These are phyloP conservation scores for Penicillium sp. DNA, from an alignment of 2,329 filamentous ascomycete species.

Conservation along the genomic window DNA sequence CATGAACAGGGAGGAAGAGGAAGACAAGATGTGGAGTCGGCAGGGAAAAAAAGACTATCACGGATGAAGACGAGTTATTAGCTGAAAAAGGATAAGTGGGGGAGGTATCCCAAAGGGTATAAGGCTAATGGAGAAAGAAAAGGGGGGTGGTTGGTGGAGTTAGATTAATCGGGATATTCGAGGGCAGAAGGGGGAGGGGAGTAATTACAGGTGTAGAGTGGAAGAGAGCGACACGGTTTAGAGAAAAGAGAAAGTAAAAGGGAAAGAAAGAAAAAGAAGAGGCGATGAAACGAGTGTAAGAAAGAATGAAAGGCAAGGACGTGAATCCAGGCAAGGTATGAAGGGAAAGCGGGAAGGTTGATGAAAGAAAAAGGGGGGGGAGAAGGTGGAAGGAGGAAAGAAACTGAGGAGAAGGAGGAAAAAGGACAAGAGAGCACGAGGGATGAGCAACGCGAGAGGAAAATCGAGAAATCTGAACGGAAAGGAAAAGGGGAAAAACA, in stretches of 20 bases:
- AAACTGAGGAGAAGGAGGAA: conserved; percentile 4
- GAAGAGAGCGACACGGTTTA: conserved; percentile 25
- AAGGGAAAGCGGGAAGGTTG: conserved; percentile 27
- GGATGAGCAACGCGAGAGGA: conserved; percentile 14
- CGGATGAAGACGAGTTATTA: conserved; percentile 26
- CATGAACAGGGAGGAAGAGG: conserved; percentile 14
- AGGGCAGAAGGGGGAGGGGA: conserved; percentile 24
- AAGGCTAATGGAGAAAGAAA: conserved; percentile 26
- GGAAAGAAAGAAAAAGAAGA: conserved; percentile 15
- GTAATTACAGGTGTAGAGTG: conserved; percentile 14
- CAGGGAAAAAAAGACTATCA: conserved; percentile 29
- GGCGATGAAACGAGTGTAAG: conserved; percentile 54
- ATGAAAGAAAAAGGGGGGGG: conserved; percentile 39
- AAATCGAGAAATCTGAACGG: conserved; percentile 4
- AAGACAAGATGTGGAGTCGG: conserved; percentile 21
- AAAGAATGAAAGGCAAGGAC: conserved; percentile 40
- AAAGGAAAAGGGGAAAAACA: conserved; percentile 4
- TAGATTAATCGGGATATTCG: conserved; percentile 19
- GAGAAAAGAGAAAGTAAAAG: conserved; percentile 17
- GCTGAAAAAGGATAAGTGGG: conserved; percentile 33
- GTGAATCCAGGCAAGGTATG: conserved; percentile 32
- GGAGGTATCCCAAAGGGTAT: conserved; percentile 19
- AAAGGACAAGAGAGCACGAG: conserved; percentile 8
- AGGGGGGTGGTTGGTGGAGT: conserved; percentile 29
- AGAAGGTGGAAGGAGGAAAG: conserved; percentile 31